Conservation (phyloP, 345 rosid genomes). For the Sisymbrium altissimum region DNA sequence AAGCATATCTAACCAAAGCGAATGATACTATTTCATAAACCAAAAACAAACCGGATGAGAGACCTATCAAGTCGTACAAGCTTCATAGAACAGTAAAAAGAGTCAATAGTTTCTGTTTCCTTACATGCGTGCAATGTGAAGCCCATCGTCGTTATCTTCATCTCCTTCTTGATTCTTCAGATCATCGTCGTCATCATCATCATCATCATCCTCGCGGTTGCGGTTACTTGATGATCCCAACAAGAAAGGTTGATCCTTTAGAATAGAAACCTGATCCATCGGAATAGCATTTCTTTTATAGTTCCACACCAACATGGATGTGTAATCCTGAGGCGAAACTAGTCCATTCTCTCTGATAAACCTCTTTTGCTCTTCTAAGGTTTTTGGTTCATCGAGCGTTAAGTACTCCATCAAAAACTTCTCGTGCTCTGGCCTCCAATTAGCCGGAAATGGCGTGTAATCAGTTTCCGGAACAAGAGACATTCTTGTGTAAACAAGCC, state of each 20-base stretch:
- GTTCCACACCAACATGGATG: slow-evolving; percentile 96
- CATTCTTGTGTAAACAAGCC: slow-evolving; percentile 90
- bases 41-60: background rate
- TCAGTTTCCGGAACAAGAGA: slow-evolving; percentile 92
- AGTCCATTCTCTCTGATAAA: slow-evolving; percentile 75
- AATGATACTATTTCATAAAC: background rate
- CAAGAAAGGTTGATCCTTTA: slow-evolving; percentile 38
- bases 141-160: slow-evolving; percentile 43
- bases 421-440: slow-evolving; percentile 94
- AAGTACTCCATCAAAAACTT: slow-evolving; percentile 76
- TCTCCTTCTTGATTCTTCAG: slow-evolving; percentile 36
- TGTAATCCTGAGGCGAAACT: slow-evolving; percentile 83
- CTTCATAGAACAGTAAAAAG: background rate
- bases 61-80: background rate
- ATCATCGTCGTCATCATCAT: slow-evolving; percentile 37
- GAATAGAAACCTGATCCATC: slow-evolving; percentile 60
- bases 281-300: slow-evolving; percentile 78
- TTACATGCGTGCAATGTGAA: slow-evolving; percentile 48
- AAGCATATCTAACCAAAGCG: background rate
- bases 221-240: slow-evolving; percentile 38
- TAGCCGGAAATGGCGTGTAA: slow-evolving; percentile 77
- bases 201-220: slow-evolving; percentile 19
- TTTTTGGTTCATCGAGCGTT: slow-evolving; percentile 68
- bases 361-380: slow-evolving; percentile 66
- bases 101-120: slow-evolving; percentile 3